Percentiles rank a stretch among this genome's conserved stretches.
Conservation (phyloP, 1,139 yeast genomes). For the Pichia kudriavzevii region DNA sequence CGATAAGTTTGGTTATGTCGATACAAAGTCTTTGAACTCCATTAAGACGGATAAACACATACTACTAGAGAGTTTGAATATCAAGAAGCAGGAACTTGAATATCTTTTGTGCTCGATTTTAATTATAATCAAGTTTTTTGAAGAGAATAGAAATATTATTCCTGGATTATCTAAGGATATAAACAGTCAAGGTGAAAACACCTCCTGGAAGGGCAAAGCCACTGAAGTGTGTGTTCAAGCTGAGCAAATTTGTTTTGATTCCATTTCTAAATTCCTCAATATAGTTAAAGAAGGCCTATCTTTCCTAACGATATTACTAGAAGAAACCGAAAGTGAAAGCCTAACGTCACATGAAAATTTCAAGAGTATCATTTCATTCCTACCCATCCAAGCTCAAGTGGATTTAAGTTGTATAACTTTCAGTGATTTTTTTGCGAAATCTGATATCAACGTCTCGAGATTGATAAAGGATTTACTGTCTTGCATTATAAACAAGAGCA, state of each 20-base stretch:
- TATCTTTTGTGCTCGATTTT: conserved; percentile 61
- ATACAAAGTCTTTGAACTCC: conserved; percentile 38
- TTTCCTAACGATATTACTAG: conserved; percentile 72
- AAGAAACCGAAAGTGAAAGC: conserved; percentile 42
- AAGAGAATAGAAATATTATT: conserved; percentile 50
- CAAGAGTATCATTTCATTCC: conserved; percentile 62
- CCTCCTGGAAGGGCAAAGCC: conserved; percentile 31
- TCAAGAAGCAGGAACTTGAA: conserved; percentile 51
- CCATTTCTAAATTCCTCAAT: conserved; percentile 65
- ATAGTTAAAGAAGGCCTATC: conserved; percentile 88
- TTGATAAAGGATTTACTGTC: conserved; percentile 81
- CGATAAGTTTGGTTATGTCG: conserved; percentile 31
- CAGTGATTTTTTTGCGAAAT: conserved; percentile 70
- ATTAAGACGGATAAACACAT: conserved; percentile 30
- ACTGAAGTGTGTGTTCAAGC: conserved; percentile 76
- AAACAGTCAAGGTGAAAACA: conserved; percentile 25
- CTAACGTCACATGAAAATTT: conserved; percentile 24
- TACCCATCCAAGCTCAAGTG: conserved; percentile 58
- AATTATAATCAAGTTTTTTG: conserved; percentile 51
- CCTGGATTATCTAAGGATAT: conserved; percentile 48
- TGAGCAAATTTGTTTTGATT: conserved; percentile 81
- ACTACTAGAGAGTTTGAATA: conserved; percentile 38
- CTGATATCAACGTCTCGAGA: conserved; percentile 48
- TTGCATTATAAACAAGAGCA: conserved; percentile 80
- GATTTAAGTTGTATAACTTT: conserved; percentile 63